A percentile compares a stretch with the other conserved stretches of the same genome.
phyloP scores from a whole-genome alignment of 306 rosid species.

The Gastrolobium bilobum region DNA sequence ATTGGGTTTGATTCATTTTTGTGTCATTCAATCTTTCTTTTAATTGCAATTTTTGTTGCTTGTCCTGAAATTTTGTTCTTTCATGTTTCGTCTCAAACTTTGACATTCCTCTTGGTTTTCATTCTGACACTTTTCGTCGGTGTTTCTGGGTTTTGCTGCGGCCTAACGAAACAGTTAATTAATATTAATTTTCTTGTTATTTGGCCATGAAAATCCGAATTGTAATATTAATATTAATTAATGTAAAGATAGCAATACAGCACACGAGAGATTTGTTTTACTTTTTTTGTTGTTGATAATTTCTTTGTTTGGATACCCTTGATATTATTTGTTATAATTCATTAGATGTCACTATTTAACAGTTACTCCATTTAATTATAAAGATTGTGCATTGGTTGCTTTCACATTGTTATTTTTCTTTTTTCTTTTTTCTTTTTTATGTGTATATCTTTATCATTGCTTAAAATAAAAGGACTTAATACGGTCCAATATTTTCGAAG shows the following conservation, averaged over 20 bases:
- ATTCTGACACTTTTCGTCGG: background rate
- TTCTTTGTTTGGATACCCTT: background rate
- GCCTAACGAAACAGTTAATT: background rate
- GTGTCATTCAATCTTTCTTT: background rate
- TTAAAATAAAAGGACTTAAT: background rate
- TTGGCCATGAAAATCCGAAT: constrained; percentile 1
- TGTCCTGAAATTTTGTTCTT: background rate
- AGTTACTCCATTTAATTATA: background rate
- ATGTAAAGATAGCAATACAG: too few species aligned
- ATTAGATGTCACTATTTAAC: background rate
- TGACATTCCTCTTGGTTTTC: background rate
- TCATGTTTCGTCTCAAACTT: background rate
- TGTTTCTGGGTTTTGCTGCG: background rate
- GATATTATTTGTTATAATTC: background rate
- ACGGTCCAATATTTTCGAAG: background rate
- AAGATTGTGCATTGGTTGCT: background rate
- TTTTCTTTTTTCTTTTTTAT: too few species aligned
- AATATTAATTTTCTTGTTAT: background rate
- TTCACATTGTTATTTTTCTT: background rate
- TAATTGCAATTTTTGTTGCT: background rate
- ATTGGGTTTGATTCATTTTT: constrained; percentile 7
- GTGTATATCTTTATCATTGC: background rate
- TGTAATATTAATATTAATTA: background rate
- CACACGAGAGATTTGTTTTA: background rate
- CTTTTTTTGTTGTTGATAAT: too few species aligned